phyloP scores from a whole-genome alignment of 176 grass and related monocot genomes.

The Eremochloa ophiuroides region DNA sequence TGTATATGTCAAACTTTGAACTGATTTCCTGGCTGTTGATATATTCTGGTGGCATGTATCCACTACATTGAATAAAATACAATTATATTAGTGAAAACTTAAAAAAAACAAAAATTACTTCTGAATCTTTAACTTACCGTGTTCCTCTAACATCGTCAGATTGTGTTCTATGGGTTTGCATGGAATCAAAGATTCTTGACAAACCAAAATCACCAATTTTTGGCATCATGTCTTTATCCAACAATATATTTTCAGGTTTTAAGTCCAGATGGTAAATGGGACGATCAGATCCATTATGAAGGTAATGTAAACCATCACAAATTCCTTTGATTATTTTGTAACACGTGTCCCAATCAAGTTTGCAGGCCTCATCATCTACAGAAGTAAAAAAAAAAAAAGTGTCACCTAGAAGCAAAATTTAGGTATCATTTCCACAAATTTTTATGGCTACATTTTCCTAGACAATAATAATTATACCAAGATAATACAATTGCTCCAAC shows the following conservation, averaged over 20 bases:
- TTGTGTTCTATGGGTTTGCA: background rate
- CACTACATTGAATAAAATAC: background rate
- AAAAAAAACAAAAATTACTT: background rate
- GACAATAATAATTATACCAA: no score
- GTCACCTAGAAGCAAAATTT: background rate
- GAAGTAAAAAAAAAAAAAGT: background rate
- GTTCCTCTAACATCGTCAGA: background rate
- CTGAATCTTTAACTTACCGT: background rate
- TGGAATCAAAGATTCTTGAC: background rate
- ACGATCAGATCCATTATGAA: background rate
- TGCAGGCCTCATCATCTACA: background rate
- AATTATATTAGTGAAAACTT: background rate
- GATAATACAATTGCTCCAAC: no score
- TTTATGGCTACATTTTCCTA: no score
- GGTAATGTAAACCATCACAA: background rate
- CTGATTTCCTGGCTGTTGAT: background rate
- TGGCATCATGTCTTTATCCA: background rate
- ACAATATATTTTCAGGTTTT: background rate
- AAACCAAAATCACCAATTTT: slow-evolving; percentile 2
- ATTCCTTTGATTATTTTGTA: background rate
- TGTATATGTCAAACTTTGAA: background rate
- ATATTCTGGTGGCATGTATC: background rate
- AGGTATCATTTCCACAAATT: no score
- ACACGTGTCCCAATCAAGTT: background rate
- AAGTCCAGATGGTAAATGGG: background rate